Base-by-base conservation (phyloP, 176 grass and related monocot species). In the Puya raimondii region DNA sequence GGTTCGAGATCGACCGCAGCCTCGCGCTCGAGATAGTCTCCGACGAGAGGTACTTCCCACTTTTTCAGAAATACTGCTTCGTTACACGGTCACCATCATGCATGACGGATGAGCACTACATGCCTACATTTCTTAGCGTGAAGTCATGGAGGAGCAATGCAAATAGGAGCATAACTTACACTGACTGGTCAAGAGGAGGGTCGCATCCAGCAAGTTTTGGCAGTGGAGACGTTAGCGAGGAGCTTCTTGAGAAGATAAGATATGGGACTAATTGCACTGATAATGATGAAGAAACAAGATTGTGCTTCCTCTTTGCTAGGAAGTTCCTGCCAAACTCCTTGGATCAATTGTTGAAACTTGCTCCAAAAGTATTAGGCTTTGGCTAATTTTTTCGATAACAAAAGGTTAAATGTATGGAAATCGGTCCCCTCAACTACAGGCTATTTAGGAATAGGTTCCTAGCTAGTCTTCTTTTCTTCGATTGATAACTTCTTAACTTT, bases 281-380 rank as follows among this genome's bases (percentile, higher is more conserved):
- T 63, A 42, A 66, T 25, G 73, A 22, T 5, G 21, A 8, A 23
- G 12, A 7, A 1, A 47, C 63, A 1, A 75, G 73, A 22, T 2
- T 47, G 12, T 75, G 63, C 48, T 66, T 21, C 73, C 9, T 75
- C 49, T 75, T 75, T 14, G 63, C 63, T 0, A 75, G 92, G 65
- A 96, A 96, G 72, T 96, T 96, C 83, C 27, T 79, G 58, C 80
- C 88, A 0, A 76, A 84, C 59, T 4, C 88, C 9, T 75, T 88
- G 13, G 25, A 47, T 8, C 68, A 67, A 63, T 47, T 96, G 85
- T 67, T 96, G 51, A 48, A 68, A 2, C 26, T 88, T 3, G 88
- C 84, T 50, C 85, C 82, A 18, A 80, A 79, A 12, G 51, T 96
- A n/a, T 79, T 87, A 80, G 83, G 73, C 0, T 82, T 84, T 23